Evolutionary conservation across 495 filamentous ascomycete genomes (phyloP).

Genomic region (Aspergillus nidulans): DNA sequence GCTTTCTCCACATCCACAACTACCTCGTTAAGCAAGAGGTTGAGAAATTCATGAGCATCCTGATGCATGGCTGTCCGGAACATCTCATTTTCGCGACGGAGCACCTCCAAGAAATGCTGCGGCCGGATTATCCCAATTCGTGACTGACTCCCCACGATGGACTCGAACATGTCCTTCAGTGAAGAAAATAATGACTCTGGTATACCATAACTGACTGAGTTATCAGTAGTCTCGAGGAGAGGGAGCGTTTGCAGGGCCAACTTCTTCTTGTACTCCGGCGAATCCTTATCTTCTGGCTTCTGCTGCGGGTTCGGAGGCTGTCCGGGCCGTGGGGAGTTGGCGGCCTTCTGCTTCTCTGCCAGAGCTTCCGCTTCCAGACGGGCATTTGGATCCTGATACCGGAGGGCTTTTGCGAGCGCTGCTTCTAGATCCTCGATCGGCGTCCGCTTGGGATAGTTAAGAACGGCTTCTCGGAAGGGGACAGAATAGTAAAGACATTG

Average conservation of each 20-base stretch:
- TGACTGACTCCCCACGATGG: slow-evolving; percentile 74
- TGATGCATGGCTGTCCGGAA: slow-evolving; percentile 96
- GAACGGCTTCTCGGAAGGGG: slow-evolving; percentile 89
- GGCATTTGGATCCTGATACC: slow-evolving; percentile 43
- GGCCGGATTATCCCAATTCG: slow-evolving; percentile 90
- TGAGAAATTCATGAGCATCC: slow-evolving; percentile 96
- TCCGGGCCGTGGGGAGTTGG: slow-evolving; percentile 38
- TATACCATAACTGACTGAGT: slow-evolving; percentile 81
- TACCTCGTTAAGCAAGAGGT: slow-evolving; percentile 91
- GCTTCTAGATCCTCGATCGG: slow-evolving; percentile 51
- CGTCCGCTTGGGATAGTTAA: slow-evolving; percentile 76
- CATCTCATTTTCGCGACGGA: slow-evolving; percentile 94
- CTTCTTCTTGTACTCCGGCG: slow-evolving; percentile 96
- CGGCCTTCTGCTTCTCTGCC: slow-evolving; percentile 41
- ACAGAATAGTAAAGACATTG: slow-evolving; percentile 96
- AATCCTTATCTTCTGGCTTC: slow-evolving; percentile 74
- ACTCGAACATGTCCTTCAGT: slow-evolving; percentile 93
- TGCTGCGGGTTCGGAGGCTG: slow-evolving; percentile 53
- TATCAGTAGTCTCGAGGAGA: slow-evolving; percentile 75
- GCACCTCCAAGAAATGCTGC: slow-evolving; percentile 86
- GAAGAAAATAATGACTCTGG: slow-evolving; percentile 89
- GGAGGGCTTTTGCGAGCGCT: slow-evolving; percentile 39
- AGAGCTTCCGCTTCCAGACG: slow-evolving; percentile 39
- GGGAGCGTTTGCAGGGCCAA: slow-evolving; percentile 82
- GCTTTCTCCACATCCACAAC: slow-evolving; percentile 90